phyloP scores from a whole-genome alignment of 1,284 basidiomycete genomes.

The Tremellales sp. region DNA sequence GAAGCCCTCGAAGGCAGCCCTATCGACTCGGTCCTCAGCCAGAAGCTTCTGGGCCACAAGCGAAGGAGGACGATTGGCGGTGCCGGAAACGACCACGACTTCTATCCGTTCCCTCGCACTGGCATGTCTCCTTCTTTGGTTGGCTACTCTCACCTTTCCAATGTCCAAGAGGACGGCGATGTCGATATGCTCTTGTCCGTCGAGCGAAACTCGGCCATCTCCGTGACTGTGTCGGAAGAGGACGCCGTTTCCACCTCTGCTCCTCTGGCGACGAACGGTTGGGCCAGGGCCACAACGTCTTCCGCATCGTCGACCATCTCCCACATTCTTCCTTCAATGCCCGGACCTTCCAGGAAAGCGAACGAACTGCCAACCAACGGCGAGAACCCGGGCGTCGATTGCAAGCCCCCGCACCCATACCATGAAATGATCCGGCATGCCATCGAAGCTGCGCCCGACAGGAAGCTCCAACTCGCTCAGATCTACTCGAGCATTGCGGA shows the following conservation, averaged over 20 bases:
- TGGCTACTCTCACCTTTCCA: slow-evolving; percentile 15
- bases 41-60: slow-evolving; percentile 33
- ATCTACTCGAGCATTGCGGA: slow-evolving; percentile 46
- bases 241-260: slow-evolving; percentile 16
- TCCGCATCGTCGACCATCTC: slow-evolving; percentile 30
- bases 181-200: slow-evolving; percentile 19
- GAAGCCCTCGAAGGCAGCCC: slow-evolving; percentile 43
- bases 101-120: slow-evolving; percentile 15
- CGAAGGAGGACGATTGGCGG: slow-evolving; percentile 39
- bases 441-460: slow-evolving; percentile 44
- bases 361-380: slow-evolving; percentile 43
- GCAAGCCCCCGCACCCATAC: slow-evolving; percentile 48
- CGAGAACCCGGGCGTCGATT: slow-evolving; percentile 40
- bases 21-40: slow-evolving; percentile 29
- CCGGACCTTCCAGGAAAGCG: slow-evolving; percentile 14
- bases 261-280: background rate
- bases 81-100: slow-evolving; percentile 15
- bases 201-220: slow-evolving; percentile 16
- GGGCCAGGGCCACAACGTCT: slow-evolving; percentile 15
- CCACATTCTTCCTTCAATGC: slow-evolving; percentile 10
- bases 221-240: slow-evolving; percentile 9
- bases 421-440: slow-evolving; percentile 48
- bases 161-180: slow-evolving; percentile 19
- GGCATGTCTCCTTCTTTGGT: slow-evolving; percentile 19
- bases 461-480: slow-evolving; percentile 44